Conservation (phyloP, 371 early-diverging fungal species). For the Mortierella polycephala region DNA sequence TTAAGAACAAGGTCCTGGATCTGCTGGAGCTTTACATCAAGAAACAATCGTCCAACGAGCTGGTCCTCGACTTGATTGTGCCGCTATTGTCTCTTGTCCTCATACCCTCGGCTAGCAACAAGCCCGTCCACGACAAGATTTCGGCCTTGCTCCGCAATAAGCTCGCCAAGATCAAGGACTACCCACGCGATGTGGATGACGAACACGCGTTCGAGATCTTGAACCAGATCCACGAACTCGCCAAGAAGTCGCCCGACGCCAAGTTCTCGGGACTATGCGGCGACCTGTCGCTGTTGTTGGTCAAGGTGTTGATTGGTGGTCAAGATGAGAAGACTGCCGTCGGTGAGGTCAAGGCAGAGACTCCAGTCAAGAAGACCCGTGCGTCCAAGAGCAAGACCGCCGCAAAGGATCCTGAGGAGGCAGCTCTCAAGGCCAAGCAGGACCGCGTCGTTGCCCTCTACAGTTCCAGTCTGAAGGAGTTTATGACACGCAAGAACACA, state of each 20-base stretch:
- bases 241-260: constrained; percentile 62
- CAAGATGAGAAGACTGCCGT: constrained; percentile 57
- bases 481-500: constrained; percentile 76
- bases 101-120: constrained; percentile 64
- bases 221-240: constrained; percentile 76
- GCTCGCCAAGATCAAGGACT: constrained; percentile 70
- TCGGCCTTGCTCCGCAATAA: constrained; percentile 69
- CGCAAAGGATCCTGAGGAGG: constrained; percentile 24
- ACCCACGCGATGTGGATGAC: constrained; percentile 65
- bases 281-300: constrained; percentile 61
- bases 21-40: constrained; percentile 81
- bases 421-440: constrained; percentile 48
- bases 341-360: constrained; percentile 50
- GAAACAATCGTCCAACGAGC: constrained; percentile 74
- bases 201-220: constrained; percentile 69
- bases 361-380: constrained; percentile 39
- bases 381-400: constrained; percentile 45
- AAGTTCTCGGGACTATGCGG: constrained; percentile 61
- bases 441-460: constrained; percentile 57
- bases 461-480: constrained; percentile 65
- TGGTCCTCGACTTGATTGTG: constrained; percentile 75
- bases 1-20: constrained; percentile 89
- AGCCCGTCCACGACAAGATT: constrained; percentile 77
- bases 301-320: constrained; percentile 66
- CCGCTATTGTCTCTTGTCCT: constrained; percentile 74